Evolutionary conservation across 2,329 filamentous ascomycete species (phyloP), one percentile per base, ranked within the genome.

Genomic region (Neocatenulostroma microsporum): DNA sequence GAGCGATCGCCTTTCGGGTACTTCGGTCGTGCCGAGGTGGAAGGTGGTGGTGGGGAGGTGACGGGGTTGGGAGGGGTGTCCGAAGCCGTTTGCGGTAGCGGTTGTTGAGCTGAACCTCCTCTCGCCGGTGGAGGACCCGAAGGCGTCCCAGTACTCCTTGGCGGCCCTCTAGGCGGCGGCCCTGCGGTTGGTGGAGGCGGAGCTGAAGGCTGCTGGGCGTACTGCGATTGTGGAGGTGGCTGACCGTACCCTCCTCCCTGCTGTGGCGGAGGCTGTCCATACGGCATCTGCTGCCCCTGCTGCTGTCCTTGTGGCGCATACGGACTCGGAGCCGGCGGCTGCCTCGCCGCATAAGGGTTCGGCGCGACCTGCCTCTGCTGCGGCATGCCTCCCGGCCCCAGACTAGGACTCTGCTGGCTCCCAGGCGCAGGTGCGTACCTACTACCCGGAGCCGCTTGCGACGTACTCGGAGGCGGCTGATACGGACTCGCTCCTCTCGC

Each of bases 401-500:
- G 56, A 8, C 63, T 57, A 64, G 68, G 61, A n/a, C n/a, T n/a
- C n/a, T n/a, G n/a, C 63, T 76, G 51, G 64, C 69, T 37, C 60
- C 78, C 63, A 64, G 78, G 66, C 66, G 79, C 68, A 66, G 72
- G 62, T 67, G 84, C 80, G 58, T 93, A 93, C 53, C 85, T 72
- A 64, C 78, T 85, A 8, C 78, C 73, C 5, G 81, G 76, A n/a
- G 84, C 79, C 4, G 76, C 68, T 13, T 70, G 73, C 20, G 56
- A 58, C 2, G 45, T 52, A 8, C 79, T 67, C 5, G 84, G 84
- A 36, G 88, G 83, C 23, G 82, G 76, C 53, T 88, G 86, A 62
- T 94, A 95, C 5, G 88, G 88, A 18, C 88, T 94, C 4, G 82
- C 73, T 19, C 82, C 86, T 46, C 86, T 79, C 15, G 79, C 74